Conservation (phyloP, 2,329 filamentous ascomycete species). For the Fusarium sp. region DNA sequence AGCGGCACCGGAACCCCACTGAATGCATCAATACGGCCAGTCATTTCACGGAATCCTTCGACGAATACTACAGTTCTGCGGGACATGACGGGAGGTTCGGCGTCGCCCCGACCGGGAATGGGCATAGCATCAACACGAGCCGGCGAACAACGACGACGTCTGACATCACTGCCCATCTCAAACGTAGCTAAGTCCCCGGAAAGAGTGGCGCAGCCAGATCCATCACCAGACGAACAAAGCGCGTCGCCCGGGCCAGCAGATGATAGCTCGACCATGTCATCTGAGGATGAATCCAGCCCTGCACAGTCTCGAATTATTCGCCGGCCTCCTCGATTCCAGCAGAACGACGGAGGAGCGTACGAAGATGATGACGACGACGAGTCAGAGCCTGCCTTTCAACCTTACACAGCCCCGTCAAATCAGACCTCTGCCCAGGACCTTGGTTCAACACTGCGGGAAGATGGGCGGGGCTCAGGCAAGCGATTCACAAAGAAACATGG, state of each 20-base stretch:
- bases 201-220: conserved; percentile 17
- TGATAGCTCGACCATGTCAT: conserved; percentile 52
- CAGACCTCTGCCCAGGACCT: conserved; percentile 55
- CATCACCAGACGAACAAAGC: conserved; percentile 36
- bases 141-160: conserved; percentile 50
- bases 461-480: conserved; percentile 48
- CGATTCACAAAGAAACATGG: conserved; percentile 44
- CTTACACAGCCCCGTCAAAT: conserved; percentile 51
- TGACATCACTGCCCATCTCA: conserved; percentile 57
- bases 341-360: conserved; percentile 49
- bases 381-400: conserved; percentile 63
- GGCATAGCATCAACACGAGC: conserved; percentile 20
- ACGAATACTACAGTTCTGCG: conserved; percentile 55
- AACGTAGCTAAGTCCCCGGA: conserved; percentile 39
- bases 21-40: conserved; percentile 55
- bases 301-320: conserved; percentile 68
- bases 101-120: conserved; percentile 44
- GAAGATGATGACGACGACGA: conserved; percentile 65
- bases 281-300: conserved; percentile 59
- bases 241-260: conserved; percentile 51
- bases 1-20: conserved; percentile 55
- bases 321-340: conserved; percentile 62
- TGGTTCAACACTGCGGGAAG: conserved; percentile 61
- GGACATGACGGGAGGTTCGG: conserved; percentile 46
- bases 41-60: conserved; percentile 58